Conservation (phyloP, 2,329 filamentous ascomycete genomes). For the Penicillium griseofulvum region DNA sequence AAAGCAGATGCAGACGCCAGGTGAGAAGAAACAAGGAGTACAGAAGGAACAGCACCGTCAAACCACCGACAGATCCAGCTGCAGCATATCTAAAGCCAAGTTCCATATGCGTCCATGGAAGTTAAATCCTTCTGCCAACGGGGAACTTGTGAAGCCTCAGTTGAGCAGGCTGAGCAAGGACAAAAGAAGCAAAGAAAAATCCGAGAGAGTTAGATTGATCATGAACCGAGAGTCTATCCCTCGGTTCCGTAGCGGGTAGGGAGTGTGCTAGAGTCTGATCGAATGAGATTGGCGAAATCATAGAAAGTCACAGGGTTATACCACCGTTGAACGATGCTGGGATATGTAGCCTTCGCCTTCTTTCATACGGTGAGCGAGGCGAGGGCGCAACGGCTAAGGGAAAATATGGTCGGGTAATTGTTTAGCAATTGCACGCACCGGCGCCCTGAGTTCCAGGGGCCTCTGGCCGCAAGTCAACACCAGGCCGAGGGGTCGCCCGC, state of each 20-base stretch:
- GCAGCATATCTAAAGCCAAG: slow-evolving; percentile 31
- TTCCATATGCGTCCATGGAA: slow-evolving; percentile 26
- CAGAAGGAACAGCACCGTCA: slow-evolving; percentile 25
- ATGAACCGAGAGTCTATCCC: slow-evolving; percentile 14
- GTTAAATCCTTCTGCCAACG: slow-evolving; percentile 14
- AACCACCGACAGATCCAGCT: slow-evolving; percentile 28
- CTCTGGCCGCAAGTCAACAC: slow-evolving; percentile 66
- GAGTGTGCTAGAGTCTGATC: neutral
- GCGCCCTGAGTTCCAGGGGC: slow-evolving; percentile 59
- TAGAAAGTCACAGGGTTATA: slow-evolving; percentile 10
- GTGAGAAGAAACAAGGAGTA: slow-evolving; percentile 29
- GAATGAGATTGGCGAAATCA: slow-evolving; percentile 8
- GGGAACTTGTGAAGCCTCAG: slow-evolving; percentile 10
- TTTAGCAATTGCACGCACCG: slow-evolving; percentile 64
- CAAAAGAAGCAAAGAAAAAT: slow-evolving; percentile 21
- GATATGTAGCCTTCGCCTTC: neutral
- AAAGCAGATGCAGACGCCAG: slow-evolving; percentile 35
- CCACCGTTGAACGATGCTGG: slow-evolving; percentile 3
- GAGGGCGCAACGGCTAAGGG: neutral
- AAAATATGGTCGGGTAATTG: neutral
- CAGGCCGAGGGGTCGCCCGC: slow-evolving; percentile 61
- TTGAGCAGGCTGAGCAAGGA: slow-evolving; percentile 13
- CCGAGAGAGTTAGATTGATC: slow-evolving; percentile 16
- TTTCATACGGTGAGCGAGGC: neutral
- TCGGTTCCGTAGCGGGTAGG: slow-evolving; percentile 9